Conservation (phyloP, 192 early-diverging fungal genomes). For the Backusella macrospora region DNA sequence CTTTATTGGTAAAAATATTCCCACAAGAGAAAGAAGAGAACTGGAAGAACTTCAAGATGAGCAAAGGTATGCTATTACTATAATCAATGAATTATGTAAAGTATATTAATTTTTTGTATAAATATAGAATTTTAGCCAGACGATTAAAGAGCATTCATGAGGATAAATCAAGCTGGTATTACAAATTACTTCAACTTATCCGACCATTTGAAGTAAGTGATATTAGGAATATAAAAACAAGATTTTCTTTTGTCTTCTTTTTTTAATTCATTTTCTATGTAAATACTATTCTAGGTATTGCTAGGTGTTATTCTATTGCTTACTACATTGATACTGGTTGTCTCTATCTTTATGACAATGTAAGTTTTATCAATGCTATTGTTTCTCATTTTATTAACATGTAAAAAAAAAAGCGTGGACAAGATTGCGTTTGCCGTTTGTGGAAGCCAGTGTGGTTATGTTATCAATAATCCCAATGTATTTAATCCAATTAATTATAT, state of each 20-base stretch:
- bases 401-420: slow-evolving; percentile 45
- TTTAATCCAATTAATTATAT: slow-evolving; percentile 59
- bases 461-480: slow-evolving; percentile 48
- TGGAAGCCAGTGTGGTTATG: slow-evolving; percentile 59
- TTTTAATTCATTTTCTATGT: neutral
- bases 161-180: slow-evolving; percentile 27
- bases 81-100: neutral
- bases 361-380: neutral
- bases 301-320: slow-evolving; percentile 28
- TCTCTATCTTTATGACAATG: slow-evolving; percentile 45
- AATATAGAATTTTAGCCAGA: slow-evolving; percentile 21
- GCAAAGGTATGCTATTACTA: slow-evolving; percentile 23
- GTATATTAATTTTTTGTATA: neutral
- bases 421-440: slow-evolving; percentile 55
- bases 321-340: slow-evolving; percentile 26
- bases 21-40: slow-evolving; percentile 15
- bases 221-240: neutral
- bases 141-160: slow-evolving; percentile 20
- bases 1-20: slow-evolving; percentile 20
- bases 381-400: neutral
- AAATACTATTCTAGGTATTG: slow-evolving; percentile 21
- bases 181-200: slow-evolving; percentile 18
- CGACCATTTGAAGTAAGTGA: slow-evolving; percentile 39
- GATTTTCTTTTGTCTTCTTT: neutral
- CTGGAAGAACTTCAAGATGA: slow-evolving; percentile 30